Base-by-base conservation (phyloP, 371 early-diverging fungal species). In the Syncephalis plumigaleata region DNA sequence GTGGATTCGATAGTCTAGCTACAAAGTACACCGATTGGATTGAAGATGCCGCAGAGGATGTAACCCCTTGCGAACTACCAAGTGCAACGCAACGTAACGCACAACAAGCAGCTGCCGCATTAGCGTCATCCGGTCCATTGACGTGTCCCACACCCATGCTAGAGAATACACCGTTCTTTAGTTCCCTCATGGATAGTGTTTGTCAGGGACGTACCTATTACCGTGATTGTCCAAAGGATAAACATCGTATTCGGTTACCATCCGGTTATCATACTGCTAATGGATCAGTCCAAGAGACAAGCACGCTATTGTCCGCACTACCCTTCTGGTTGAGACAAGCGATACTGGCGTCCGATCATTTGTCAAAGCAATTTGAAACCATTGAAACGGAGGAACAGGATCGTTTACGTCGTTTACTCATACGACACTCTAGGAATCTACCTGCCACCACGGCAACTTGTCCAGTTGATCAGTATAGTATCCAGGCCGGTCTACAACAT, bases 401-500 rank as follows among this genome's bases (percentile, higher is more conserved):
- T 46, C 46, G 46, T 15, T 40, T 51, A 39, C 18, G 45, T 21
- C 22, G 20, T 18, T 9, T 39, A 22, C 13, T 38, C 4, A 38
- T 27, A 15, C 21, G 23, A n/a, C 27, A 36, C n/a, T 38, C 44
- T 45, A 37, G 39, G 25, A 26, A 22, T 42, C 31, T 42, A 23
- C 17, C 17, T 25, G 40, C 17, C n/a, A 25, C 18, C 17, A 45
- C 22, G 3, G 16, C 25, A 7, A 45, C 20, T 15, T 50, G 52
- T 20, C 44, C 45, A 26, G 64, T 66, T 15, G 60, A 57, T 47
- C 71, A 68, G 13, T 66, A 68, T 46, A 75, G 76, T 54, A 75
- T 79, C 40, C 67, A 76, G 22, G 71, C 73, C 11, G 75, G 71
- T 15, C 62, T 76, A 37, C 81, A 79, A 57, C 71, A 71, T 59